Evolutionary conservation across 2,329 filamentous ascomycete species (phyloP).

Genomic region (Botryotinia narcissicola): DNA sequence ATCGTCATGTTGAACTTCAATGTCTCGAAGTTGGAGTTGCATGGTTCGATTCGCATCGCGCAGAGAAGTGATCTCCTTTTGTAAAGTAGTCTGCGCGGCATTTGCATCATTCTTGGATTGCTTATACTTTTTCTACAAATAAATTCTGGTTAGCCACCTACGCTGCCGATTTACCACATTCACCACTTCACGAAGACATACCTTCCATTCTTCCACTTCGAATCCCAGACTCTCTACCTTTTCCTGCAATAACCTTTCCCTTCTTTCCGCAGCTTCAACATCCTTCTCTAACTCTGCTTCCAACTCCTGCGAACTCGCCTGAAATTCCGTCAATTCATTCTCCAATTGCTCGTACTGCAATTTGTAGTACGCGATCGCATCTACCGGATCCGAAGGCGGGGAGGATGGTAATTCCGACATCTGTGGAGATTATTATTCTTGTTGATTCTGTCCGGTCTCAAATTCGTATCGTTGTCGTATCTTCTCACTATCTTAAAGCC

Average conservation of each 20-base stretch:
- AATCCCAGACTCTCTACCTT: conserved; percentile 82
- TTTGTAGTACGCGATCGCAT: conserved; percentile 93
- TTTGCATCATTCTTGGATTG: conserved; percentile 89
- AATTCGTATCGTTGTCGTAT: conserved; percentile 17
- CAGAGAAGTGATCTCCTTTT: conserved; percentile 93
- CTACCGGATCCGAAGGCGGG: conserved; percentile 61
- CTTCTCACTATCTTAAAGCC: conserved; percentile 18
- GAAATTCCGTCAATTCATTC: conserved; percentile 87
- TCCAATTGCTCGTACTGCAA: conserved; percentile 91
- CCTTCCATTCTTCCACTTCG: conserved; percentile 98
- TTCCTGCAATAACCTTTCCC: conserved; percentile 80
- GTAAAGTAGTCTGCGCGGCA: conserved; percentile 76
- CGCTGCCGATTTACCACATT: conserved; percentile 13
- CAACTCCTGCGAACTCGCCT: conserved; percentile 88
- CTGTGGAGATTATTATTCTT: conserved; percentile 25
- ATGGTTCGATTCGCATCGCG: conserved; percentile 80
- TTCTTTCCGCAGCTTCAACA: conserved; percentile 90
- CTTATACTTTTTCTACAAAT: conserved; percentile 80
- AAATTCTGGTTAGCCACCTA: conserved; percentile 28
- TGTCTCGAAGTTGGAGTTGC: conserved; percentile 83
- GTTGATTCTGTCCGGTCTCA: conserved; percentile 16
- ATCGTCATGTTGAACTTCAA: conserved; percentile 97
- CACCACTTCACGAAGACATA: conserved; percentile 44
- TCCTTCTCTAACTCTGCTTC: conserved; percentile 95
- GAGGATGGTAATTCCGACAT: conserved; percentile 58